phyloP scores from a whole-genome alignment of 768 basidiomycete species.

The Leccinum incarnatum region DNA sequence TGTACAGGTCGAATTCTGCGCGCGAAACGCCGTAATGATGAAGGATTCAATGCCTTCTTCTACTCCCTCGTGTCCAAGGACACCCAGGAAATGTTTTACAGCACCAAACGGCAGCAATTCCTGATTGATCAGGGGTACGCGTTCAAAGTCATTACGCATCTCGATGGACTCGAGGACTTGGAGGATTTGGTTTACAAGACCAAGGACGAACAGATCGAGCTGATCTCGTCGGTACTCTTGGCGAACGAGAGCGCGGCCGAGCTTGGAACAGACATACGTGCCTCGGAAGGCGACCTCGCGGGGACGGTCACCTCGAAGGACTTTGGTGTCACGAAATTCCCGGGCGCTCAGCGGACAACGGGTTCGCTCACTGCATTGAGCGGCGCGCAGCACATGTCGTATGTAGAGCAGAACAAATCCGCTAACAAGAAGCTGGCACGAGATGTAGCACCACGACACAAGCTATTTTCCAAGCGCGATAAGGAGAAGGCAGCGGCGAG shows the following conservation, averaged over 20 bases:
- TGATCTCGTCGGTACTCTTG: constrained; percentile 88
- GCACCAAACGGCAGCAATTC: constrained; percentile 98
- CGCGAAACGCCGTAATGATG: constrained; percentile 96
- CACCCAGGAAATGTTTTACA: constrained; percentile 99
- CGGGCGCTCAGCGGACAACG: constrained; percentile 70
- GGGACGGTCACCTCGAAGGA: constrained; percentile 86
- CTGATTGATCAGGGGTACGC: constrained; percentile 98
- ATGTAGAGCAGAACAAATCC: constrained; percentile 88
- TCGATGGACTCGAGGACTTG: constrained; percentile 86
- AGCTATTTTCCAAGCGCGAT: constrained; percentile 80
- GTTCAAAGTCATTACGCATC: constrained; percentile 98
- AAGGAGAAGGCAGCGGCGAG: constrained; percentile 62
- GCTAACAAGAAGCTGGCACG: constrained; percentile 77
- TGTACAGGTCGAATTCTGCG: constrained; percentile 85
- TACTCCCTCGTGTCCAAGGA: constrained; percentile 99
- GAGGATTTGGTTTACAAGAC: constrained; percentile 91
- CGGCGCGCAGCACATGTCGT: constrained; percentile 90
- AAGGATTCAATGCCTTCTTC: constrained; percentile 99
- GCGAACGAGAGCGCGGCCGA: constrained; percentile 91
- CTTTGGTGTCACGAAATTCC: constrained; percentile 68
- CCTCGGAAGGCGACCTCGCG: constrained; percentile 80
- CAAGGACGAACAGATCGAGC: constrained; percentile 91
- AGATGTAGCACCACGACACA: constrained; percentile 58
- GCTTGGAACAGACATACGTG: constrained; percentile 78
- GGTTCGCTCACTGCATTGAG: constrained; percentile 82